Evolutionary conservation across 2,329 filamentous ascomycete genomes (phyloP).

Genomic region (Talaromyces sp.): DNA sequence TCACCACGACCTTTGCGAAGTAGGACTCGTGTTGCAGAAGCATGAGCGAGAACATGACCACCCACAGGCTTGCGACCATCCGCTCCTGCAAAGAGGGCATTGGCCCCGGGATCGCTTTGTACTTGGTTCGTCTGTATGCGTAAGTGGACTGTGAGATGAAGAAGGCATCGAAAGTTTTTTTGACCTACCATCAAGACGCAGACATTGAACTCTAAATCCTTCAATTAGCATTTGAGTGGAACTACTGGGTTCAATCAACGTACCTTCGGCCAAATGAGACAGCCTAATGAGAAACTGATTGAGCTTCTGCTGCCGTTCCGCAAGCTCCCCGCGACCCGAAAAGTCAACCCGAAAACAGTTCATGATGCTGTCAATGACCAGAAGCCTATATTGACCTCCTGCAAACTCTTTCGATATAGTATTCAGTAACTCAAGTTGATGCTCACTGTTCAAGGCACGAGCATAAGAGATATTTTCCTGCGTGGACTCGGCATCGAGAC

Average conservation of each 20-base stretch:
- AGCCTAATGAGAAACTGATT: conserved; percentile 62
- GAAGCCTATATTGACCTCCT: conserved; percentile 60
- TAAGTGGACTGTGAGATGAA: conserved; percentile 6
- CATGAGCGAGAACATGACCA: conserved; percentile 66
- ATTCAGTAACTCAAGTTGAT: conserved; percentile 62
- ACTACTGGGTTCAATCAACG: conserved; percentile 5
- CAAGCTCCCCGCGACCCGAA: conserved; percentile 62
- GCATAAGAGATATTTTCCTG: conserved; percentile 66
- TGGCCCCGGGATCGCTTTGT: conserved; percentile 66
- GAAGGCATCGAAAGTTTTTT: background rate
- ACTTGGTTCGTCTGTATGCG: conserved; percentile 62
- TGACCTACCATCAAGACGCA: conserved; percentile 56
- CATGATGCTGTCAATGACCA: conserved; percentile 69
- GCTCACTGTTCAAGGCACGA: conserved; percentile 63
- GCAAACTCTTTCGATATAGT: conserved; percentile 59
- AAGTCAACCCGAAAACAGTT: conserved; percentile 66
- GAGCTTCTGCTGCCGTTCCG: conserved; percentile 65
- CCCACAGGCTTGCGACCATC: conserved; percentile 66
- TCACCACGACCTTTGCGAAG: conserved; percentile 66
- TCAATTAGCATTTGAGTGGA: conserved; percentile 15
- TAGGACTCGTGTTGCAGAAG: conserved; percentile 62
- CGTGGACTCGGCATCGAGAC: conserved; percentile 55
- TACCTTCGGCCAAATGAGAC: conserved; percentile 62
- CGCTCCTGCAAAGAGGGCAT: conserved; percentile 62
- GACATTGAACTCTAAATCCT: conserved; percentile 60